Evolutionary conservation across 2,329 filamentous ascomycete species (phyloP).

Genomic region (Aspergillus sojae): DNA sequence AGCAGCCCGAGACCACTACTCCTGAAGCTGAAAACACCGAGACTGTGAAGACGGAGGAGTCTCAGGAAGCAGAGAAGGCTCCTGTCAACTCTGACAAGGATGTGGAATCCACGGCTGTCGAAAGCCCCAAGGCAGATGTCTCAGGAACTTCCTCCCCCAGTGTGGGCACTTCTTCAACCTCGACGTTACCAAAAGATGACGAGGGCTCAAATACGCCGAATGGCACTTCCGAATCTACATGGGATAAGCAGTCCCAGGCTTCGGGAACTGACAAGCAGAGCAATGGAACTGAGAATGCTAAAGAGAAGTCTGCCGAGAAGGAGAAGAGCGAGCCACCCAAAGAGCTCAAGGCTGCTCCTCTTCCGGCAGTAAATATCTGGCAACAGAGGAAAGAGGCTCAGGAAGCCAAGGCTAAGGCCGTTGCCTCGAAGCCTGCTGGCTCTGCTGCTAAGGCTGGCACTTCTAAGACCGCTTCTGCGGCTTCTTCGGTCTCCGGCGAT

Average conservation of each 20-base stretch:
- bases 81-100: conserved; percentile 34
- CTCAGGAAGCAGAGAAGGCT: conserved; percentile 43
- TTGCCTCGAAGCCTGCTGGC: conserved; percentile 28
- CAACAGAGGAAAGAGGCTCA: conserved; percentile 72
- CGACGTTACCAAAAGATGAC: conserved; percentile 60
- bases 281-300: conserved; percentile 47
- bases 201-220: conserved; percentile 65
- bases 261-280: conserved; percentile 61
- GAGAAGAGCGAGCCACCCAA: conserved; percentile 62
- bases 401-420: conserved; percentile 52
- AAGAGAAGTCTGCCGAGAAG: conserved; percentile 61
- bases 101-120: conserved; percentile 34
- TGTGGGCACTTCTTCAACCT: conserved; percentile 55
- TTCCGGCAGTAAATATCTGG: conserved; percentile 88
- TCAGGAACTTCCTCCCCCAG: conserved; percentile 57
- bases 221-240: conserved; percentile 65
- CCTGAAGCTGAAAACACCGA: conserved; percentile 35
- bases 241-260: conserved; percentile 67
- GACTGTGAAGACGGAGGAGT: conserved; percentile 51
- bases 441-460: conserved; percentile 22
- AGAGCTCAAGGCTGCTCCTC: conserved; percentile 76
- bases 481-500: conserved; percentile 36
- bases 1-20: conserved; percentile 30
- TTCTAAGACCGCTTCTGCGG: conserved; percentile 29
- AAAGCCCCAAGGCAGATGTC: conserved; percentile 32